Conservation (phyloP, 495 filamentous ascomycete genomes). For the Trichoderma orchidacearum region DNA sequence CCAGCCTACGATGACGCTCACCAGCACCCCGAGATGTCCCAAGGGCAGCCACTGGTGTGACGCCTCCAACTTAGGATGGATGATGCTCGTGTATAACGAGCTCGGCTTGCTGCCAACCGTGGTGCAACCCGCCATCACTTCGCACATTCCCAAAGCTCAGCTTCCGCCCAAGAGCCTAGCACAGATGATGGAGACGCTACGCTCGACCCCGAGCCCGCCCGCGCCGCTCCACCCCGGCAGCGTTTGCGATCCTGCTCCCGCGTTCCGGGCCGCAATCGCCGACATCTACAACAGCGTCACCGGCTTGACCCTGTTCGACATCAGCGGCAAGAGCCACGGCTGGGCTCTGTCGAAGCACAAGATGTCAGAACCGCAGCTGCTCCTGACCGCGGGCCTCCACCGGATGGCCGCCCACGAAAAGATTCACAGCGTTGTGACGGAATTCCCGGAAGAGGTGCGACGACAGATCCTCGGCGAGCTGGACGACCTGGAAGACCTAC, state of each 20-base stretch:
- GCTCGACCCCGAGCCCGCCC: conserved; percentile 18
- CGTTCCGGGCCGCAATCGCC: conserved; percentile 20
- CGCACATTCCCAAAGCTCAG: neutral
- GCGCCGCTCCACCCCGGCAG: conserved; percentile 15
- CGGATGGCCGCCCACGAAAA: neutral
- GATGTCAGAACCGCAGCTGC: conserved; percentile 4
- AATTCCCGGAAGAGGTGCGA: conserved; percentile 11
- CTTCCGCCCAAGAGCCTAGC: conserved; percentile 12
- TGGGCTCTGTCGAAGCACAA: conserved; percentile 17
- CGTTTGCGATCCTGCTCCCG: conserved; percentile 23
- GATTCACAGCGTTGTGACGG: neutral
- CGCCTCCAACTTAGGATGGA: conserved; percentile 27
- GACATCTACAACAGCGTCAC: conserved; percentile 25
- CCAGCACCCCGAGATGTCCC: conserved; percentile 17
- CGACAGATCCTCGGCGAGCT: conserved; percentile 14
- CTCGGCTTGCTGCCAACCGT: conserved; percentile 15
- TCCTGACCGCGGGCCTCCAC: conserved; percentile 5
- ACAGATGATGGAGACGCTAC: conserved; percentile 16
- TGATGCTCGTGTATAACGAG: conserved; percentile 24
- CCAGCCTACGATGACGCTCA: conserved; percentile 2
- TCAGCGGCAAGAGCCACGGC: conserved; percentile 13
- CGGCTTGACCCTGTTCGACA: conserved; percentile 20
- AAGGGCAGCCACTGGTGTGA: conserved; percentile 22
- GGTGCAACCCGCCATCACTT: conserved; percentile 4
- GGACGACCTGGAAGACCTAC: conserved; percentile 15